A percentile compares a stretch with the other conserved stretches of the same genome.
Conservation (phyloP, 305 asterid species). For the Rubia occidens region DNA sequence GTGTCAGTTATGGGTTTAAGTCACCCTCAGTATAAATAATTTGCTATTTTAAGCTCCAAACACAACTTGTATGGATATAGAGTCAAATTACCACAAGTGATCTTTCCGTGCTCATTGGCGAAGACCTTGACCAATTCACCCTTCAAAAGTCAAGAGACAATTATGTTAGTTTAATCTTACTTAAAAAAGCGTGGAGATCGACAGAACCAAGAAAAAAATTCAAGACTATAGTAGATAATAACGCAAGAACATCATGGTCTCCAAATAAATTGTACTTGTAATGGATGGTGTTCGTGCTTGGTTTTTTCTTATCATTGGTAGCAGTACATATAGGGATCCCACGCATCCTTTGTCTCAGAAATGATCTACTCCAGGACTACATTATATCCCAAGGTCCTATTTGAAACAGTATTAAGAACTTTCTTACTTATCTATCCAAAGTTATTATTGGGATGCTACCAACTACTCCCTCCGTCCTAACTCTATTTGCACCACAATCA, state of each 20-base stretch:
- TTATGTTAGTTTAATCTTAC: constrained; percentile 17
- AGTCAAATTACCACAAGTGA: constrained; percentile 58
- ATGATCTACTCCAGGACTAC: no score
- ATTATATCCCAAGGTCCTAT: neutral
- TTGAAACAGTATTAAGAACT: neutral
- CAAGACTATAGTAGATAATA: neutral
- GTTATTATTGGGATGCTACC: no score
- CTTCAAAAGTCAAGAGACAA: constrained; percentile 44
- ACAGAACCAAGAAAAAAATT: neutral
- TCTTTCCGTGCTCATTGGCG: constrained; percentile 80
- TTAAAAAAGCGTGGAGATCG: neutral
- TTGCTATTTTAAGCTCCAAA: neutral
- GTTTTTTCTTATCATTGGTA: neutral
- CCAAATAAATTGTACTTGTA: neutral
- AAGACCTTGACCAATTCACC: constrained; percentile 93
- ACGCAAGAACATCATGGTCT: neutral
- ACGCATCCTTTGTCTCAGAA: no score
- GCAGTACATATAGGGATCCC: neutral
- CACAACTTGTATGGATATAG: constrained; percentile 19
- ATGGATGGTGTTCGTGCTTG: neutral
- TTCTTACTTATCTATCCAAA: no score
- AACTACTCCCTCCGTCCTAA: no score
- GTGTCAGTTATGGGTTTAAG: neutral
- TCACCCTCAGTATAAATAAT: neutral
- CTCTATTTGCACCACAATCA: no score